Percentiles rank a stretch among this genome's conserved stretches.
These are phyloP conservation scores for Kwoniella europaea DNA, from an alignment of 768 basidiomycete genomes.

Conservation along the genomic window DNA sequence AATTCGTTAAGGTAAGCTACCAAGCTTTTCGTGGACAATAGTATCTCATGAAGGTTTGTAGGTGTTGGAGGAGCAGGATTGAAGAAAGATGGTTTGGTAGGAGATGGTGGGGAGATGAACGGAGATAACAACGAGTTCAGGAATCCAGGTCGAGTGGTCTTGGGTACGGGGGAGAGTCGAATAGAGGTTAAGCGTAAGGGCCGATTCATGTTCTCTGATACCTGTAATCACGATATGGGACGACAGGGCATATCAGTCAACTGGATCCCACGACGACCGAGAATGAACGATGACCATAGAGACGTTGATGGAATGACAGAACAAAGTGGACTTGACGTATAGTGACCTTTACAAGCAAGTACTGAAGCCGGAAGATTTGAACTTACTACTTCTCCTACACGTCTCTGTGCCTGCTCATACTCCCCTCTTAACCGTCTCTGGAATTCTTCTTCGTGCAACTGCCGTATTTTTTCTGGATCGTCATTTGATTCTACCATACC, in stretches of 20 bases:
- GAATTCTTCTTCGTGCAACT: slow-evolving; percentile 79
- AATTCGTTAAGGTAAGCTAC: slow-evolving; percentile 71
- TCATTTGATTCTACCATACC: slow-evolving; percentile 15
- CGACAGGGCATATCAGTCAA: background rate
- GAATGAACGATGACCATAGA: too few species aligned
- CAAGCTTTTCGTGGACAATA: slow-evolving; percentile 73
- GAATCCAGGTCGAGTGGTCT: slow-evolving; percentile 75
- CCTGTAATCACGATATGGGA: slow-evolving; percentile 59
- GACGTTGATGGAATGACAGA: too few species aligned
- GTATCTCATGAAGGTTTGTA: slow-evolving; percentile 67
- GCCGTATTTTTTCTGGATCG: slow-evolving; percentile 65
- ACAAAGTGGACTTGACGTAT: too few species aligned
- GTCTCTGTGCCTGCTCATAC: slow-evolving; percentile 72
- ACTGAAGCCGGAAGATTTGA: background rate
- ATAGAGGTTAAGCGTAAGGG: slow-evolving; percentile 75
- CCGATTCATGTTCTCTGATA: slow-evolving; percentile 70
- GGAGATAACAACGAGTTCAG: slow-evolving; percentile 79
- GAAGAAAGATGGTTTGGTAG: slow-evolving; percentile 41
- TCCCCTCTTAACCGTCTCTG: slow-evolving; percentile 72
- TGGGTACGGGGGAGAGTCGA: slow-evolving; percentile 75
- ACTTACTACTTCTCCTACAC: slow-evolving; percentile 70
- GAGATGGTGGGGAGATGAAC: slow-evolving; percentile 59
- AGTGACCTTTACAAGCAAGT: too few species aligned
- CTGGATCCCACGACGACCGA: too few species aligned
- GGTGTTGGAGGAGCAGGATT: slow-evolving; percentile 53